phyloP scores from a whole-genome alignment of 768 basidiomycete species.

The Hericium coralloides region DNA sequence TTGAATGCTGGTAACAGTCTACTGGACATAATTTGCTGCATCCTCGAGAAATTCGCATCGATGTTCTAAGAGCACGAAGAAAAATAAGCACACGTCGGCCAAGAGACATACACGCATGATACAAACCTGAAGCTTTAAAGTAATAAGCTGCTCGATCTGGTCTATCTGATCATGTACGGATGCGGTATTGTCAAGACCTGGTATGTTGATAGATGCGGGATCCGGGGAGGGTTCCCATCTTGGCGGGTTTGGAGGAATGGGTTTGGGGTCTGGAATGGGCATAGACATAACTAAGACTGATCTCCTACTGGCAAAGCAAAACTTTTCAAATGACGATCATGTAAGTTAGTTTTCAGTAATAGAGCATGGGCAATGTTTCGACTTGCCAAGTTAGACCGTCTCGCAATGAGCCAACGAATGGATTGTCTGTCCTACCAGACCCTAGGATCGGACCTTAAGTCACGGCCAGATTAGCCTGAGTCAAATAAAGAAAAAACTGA shows the following conservation, averaged over 20 bases:
- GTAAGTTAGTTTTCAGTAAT: no score
- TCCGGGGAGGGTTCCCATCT: conserved; percentile 62
- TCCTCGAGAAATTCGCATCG: conserved; percentile 87
- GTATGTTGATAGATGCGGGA: conserved; percentile 54
- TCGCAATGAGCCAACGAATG: no score
- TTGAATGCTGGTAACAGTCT: conserved; percentile 84
- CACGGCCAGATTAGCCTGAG: no score
- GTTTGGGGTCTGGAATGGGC: conserved; percentile 17
- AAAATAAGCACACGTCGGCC: background rate
- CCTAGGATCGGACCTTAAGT: no score
- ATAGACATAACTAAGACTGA: background rate
- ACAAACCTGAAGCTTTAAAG: conserved; percentile 76
- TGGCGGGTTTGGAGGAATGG: conserved; percentile 51
- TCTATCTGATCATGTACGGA: conserved; percentile 78
- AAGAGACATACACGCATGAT: background rate
- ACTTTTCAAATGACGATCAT: no score
- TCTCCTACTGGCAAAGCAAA: no score
- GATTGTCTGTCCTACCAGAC: no score
- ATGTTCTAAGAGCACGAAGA: conserved; percentile 47
- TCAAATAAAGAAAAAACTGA: no score
- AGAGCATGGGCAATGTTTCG: no score
- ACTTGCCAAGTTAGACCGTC: no score
- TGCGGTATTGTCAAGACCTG: conserved; percentile 64
- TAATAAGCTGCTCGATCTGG: conserved; percentile 93
- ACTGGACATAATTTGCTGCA: conserved; percentile 77